Percentiles rank a stretch among this genome's conserved stretches.
phyloP scores from a whole-genome alignment of 2,329 filamentous ascomycete species.

The Podosphaera leucotricha region DNA sequence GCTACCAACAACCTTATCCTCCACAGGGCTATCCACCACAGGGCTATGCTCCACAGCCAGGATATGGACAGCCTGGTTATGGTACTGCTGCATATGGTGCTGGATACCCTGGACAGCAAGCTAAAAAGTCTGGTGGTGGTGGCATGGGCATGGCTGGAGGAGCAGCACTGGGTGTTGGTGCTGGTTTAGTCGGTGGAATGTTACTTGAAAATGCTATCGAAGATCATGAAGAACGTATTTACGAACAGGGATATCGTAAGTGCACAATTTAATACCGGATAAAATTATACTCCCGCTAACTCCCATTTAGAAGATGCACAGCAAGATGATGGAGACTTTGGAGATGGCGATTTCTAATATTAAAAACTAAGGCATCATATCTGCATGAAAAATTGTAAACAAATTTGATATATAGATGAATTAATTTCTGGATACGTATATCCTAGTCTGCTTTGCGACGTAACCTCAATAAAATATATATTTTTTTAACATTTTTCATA shows the following conservation, averaged over 20 bases:
- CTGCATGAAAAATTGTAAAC: no score
- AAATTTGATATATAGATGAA: no score
- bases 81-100: no score
- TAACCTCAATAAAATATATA: no score
- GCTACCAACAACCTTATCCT: constrained; percentile 16
- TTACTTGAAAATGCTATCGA: constrained; percentile 45
- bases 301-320: not conserved
- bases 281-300: not conserved
- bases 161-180: constrained; percentile 55
- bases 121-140: constrained; percentile 21
- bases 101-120: constrained; percentile 9
- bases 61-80: constrained; percentile 2
- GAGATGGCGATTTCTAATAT: not conserved
- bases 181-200: constrained; percentile 57
- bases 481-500: no score
- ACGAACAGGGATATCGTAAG: constrained; percentile 24
- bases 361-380: no score
- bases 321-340: constrained; percentile 1
- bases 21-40: constrained; percentile 20
- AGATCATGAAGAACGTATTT: constrained; percentile 34
- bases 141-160: constrained; percentile 50
- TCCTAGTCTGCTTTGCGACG: no score
- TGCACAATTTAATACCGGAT: not conserved
- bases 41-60: constrained; percentile 12
- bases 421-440: no score